Percentiles rank a stretch among this genome's conserved stretches.
Evolutionary conservation across 805 yeast species (phyloP).

Genomic region (Maudiozyma bulderi): DNA sequence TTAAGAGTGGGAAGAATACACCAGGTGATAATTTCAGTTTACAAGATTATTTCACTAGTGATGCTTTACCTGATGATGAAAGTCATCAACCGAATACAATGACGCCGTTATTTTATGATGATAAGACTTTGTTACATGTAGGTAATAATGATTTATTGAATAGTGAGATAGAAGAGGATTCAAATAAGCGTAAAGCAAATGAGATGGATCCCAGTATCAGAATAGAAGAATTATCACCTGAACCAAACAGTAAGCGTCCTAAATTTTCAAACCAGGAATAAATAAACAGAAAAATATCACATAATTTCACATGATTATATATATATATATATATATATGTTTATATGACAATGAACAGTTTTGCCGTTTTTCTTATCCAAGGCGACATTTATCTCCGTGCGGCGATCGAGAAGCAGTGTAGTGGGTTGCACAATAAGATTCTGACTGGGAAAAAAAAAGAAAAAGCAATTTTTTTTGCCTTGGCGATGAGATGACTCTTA

Average conservation of each 20-base stretch:
- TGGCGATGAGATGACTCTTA: background rate
- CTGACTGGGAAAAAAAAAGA: background rate
- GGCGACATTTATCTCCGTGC: too few species aligned
- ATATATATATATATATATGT: too few species aligned
- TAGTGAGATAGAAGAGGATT: too few species aligned
- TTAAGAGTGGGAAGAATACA: background rate
- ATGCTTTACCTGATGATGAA: background rate
- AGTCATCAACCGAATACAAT: background rate
- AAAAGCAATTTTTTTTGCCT: too few species aligned
- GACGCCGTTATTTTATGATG: constrained; percentile 4
- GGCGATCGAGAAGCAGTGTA: too few species aligned
- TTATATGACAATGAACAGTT: background rate
- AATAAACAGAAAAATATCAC: background rate
- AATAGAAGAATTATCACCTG: constrained; percentile 1
- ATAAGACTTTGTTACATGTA: background rate
- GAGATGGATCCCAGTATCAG: background rate
- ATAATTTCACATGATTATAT: background rate
- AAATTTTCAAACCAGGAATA: background rate
- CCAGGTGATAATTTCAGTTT: background rate
- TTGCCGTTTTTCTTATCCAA: background rate
- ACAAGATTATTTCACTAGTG: constrained; percentile 5
- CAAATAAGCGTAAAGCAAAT: background rate
- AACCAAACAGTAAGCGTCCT: background rate
- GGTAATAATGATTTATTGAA: background rate
- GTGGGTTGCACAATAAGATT: background rate